phyloP scores from a whole-genome alignment of 768 basidiomycete species.

The Dendrothele bispora region DNA sequence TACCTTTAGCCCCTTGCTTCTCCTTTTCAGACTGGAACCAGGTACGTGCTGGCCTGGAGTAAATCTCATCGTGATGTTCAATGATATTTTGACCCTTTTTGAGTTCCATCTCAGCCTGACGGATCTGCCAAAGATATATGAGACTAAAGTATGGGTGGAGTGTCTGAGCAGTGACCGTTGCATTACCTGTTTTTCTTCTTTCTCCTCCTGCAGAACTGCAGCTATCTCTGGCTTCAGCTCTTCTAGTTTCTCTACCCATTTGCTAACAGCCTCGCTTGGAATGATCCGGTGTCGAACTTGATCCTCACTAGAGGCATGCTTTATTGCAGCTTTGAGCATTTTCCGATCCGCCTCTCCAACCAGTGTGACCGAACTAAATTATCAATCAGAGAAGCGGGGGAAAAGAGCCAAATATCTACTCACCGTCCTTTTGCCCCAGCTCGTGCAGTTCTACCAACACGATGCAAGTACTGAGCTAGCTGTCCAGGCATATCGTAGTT shows the following conservation, averaged over 20 bases:
- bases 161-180: conserved; percentile 12
- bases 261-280: conserved; percentile 69
- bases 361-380: conserved; percentile 81
- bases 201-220: conserved; percentile 85
- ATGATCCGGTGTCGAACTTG: conserved; percentile 88
- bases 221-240: conserved; percentile 74
- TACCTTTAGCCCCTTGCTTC: conserved; percentile 79
- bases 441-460: conserved; percentile 95
- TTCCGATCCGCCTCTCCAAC: conserved; percentile 96
- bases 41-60: conserved; percentile 90
- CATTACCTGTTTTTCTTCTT: conserved; percentile 89
- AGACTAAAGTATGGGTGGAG: conserved; percentile 1
- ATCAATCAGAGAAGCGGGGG: neutral
- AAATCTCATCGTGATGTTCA: conserved; percentile 91
- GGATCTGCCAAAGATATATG: conserved; percentile 48
- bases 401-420: conserved; percentile 25
- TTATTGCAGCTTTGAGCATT: conserved; percentile 94
- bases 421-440: conserved; percentile 92
- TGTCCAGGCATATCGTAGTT: conserved; percentile 99
- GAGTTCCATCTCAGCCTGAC: conserved; percentile 93
- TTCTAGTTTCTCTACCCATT: conserved; percentile 70
- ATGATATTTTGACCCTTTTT: conserved; percentile 95
- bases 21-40: conserved; percentile 96
- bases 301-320: conserved; percentile 76
- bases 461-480: conserved; percentile 91